phyloP scores from a whole-genome alignment of 1,139 yeast genomes.

The Nakaseomyces delphensis region DNA sequence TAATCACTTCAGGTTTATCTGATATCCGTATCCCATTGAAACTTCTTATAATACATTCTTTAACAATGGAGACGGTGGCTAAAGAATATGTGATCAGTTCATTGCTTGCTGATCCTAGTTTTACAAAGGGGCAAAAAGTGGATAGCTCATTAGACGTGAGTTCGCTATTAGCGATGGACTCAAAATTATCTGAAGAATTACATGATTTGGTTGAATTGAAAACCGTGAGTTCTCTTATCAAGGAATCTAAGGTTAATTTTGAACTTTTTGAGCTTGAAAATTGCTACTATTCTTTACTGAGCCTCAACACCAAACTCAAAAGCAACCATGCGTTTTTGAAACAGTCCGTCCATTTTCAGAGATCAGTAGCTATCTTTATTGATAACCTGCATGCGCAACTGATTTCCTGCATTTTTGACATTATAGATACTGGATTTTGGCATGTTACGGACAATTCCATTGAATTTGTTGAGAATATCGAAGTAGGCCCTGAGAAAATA shows the following conservation, averaged over 20 bases:
- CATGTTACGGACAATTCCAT: conserved; percentile 10
- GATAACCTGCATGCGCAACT: conserved; percentile 24
- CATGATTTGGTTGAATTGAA: conserved; percentile 19
- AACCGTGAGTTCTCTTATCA: conserved; percentile 17
- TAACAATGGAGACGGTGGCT: not conserved
- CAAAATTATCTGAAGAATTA: conserved; percentile 16
- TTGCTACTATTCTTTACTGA: conserved; percentile 26
- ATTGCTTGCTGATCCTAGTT: not conserved
- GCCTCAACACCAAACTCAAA: conserved; percentile 20
- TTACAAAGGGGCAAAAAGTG: not conserved
- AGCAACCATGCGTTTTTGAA: conserved; percentile 13
- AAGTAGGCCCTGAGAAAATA: conserved; percentile 12
- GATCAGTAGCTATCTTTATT: conserved; percentile 21
- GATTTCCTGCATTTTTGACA: conserved; percentile 15
- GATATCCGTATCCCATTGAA: no score
- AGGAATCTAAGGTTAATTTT: conserved; percentile 24
- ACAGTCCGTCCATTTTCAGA: conserved; percentile 25
- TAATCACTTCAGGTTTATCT: not conserved
- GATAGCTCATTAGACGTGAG: not conserved
- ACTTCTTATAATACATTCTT: not conserved
- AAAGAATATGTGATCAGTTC: not conserved
- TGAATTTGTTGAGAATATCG: conserved; percentile 11
- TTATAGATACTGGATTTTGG: conserved; percentile 23
- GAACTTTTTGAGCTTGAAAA: conserved; percentile 25
- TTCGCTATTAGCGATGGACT: not conserved